Evolutionary conservation across 2,329 filamentous ascomycete genomes (phyloP).

Genomic region (Neopestalotiopsis sp.): DNA sequence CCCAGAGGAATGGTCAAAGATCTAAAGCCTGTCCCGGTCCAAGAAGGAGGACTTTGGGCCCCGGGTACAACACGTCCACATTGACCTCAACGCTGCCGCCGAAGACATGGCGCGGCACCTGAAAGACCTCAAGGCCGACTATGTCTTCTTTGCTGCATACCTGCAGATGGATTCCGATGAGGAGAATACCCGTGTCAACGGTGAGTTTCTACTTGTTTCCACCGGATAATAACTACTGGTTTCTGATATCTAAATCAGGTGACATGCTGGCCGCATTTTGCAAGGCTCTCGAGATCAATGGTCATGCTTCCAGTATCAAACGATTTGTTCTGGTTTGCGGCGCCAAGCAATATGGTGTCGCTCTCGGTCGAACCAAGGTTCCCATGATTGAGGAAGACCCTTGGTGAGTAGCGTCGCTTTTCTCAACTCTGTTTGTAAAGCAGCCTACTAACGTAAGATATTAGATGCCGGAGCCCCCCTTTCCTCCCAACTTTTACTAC

Average conservation of each 20-base stretch:
- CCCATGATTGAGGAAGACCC: neutral
- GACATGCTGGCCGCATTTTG: neutral
- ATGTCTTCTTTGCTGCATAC: neutral
- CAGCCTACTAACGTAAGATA: neutral
- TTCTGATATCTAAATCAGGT: neutral
- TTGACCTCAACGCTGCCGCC: neutral
- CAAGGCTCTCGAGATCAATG: neutral
- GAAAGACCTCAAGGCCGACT: neutral
- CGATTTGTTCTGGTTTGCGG: neutral
- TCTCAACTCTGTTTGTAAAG: neutral
- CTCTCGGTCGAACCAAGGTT: neutral
- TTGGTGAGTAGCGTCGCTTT: neutral
- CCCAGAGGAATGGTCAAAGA: neutral
- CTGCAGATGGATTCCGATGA: neutral
- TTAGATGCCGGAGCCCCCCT: neutral
- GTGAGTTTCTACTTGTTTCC: neutral
- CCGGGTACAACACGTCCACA: neutral
- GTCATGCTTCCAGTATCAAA: neutral
- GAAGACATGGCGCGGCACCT: neutral
- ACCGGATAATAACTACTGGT: neutral
- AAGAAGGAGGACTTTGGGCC: neutral
- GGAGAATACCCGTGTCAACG: slow-evolving; percentile 1
- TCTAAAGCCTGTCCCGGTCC: neutral
- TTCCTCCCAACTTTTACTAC: neutral
- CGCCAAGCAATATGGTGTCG: neutral